Evolutionary conservation across 2,329 filamentous ascomycete genomes (phyloP), one percentile per base, ranked within the genome.

Genomic region (Pseudocercospora crystallina): DNA sequence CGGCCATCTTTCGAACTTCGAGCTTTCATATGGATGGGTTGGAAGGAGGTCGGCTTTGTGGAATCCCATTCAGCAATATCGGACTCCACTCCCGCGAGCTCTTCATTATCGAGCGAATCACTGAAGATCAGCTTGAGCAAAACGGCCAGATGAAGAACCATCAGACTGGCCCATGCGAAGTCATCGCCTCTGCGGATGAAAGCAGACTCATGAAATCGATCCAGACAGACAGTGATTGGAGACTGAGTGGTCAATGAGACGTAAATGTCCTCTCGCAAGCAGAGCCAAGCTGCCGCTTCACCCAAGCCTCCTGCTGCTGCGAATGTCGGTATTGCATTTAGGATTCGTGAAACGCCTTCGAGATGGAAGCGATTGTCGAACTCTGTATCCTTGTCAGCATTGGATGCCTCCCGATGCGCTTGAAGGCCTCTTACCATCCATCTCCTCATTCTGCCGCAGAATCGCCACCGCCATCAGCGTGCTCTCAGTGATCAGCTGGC

Each of bases 391-490:
- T 15, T 26, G 20, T 26, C 20, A 26, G 7, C 20, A 26, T 26
- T 26, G 20, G 7, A 26, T 7, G 20, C 20, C 20, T 26, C 20
- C 20, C 20, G 7, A 4, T 7, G 7, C 7, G 20, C 20, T 26
- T 26, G 12, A 15, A 15, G 0, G 36, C 10, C 10, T 41, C 38
- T 17, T 17, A 43, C 46, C 46, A 17, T 68, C 67, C 66, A 70
- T 70, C 48, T 79, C 76, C 58, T 79, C 76, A 46, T 78, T 76
- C 5, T 78, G 66, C 0, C 76, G 71, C 14, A 78, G 61, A 5
- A 79, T 70, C 8, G 79, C 76, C 0, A 80, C 75, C 0, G 76
- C 74, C 1, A 75, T 70, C 0, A 79, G 63, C 2, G 78, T 69
- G 12, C 72, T 74, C 30, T 76, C 76, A 41, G 76, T 73, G 58